phyloP scores from a whole-genome alignment of 2,329 filamentous ascomycete genomes.

The Talaromyces islandicus region DNA sequence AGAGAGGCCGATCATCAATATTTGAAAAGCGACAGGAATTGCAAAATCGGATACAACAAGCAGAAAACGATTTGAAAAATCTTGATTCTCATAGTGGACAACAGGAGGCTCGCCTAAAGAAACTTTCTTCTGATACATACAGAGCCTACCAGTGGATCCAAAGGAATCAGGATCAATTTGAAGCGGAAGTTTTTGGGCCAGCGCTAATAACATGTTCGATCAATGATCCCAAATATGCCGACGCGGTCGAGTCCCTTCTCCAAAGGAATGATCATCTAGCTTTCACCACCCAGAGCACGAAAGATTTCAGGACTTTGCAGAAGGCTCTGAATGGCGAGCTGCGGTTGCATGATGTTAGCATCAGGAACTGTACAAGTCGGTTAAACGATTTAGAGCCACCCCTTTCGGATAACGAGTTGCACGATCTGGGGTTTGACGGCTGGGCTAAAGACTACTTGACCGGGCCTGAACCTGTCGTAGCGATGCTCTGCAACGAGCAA shows the following conservation, averaged over 20 bases:
- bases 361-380: conserved; percentile 56
- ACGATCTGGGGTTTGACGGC: conserved; percentile 62
- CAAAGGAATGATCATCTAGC: conserved; percentile 48
- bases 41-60: conserved; percentile 32
- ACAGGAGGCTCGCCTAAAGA: conserved; percentile 60
- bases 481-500: conserved; percentile 76
- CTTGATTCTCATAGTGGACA: conserved; percentile 72
- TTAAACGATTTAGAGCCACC: conserved; percentile 53
- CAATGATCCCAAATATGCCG: conserved; percentile 62
- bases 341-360: conserved; percentile 63
- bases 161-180: conserved; percentile 61
- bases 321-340: conserved; percentile 60
- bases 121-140: conserved; percentile 57
- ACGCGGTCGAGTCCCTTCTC: conserved; percentile 55
- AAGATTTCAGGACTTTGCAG: conserved; percentile 70
- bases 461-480: conserved; percentile 75
- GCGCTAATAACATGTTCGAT: conserved; percentile 74
- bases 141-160: conserved; percentile 78
- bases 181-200: conserved; percentile 72
- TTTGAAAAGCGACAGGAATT: conserved; percentile 30
- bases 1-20: conserved; percentile 25
- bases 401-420: conserved; percentile 51
- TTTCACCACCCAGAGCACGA: conserved; percentile 69
- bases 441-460: conserved; percentile 74
- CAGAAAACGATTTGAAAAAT: conserved; percentile 47